Evolutionary conservation across 257 asterid species (phyloP), one percentile per base, ranked within the genome.

Genomic region (Cordia subcordata): DNA sequence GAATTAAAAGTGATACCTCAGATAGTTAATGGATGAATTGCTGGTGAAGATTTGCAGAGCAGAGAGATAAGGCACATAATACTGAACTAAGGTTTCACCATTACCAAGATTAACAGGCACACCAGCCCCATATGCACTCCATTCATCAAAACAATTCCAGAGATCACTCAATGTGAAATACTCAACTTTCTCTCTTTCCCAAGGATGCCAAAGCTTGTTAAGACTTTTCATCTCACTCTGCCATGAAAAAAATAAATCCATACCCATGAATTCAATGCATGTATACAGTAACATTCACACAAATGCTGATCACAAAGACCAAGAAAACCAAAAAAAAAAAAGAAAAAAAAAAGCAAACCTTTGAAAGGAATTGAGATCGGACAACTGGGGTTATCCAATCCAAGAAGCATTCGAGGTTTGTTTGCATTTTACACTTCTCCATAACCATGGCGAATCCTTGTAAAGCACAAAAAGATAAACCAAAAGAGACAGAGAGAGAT

Each of bases 71-170:
- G 99, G 99, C 10, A 85, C 96, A 68, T 86, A 89, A 70, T 88
- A 93, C 64, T 89, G 97, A 51, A 88, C 69, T 44, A 84, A 65
- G 35, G 79, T 77, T 67, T 85, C 91, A 58, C 84, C 95, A 63
- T 80, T 80, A 44, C 79, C 87, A 21, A 93, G 78, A 32, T 65
- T 47, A 59, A 92, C 75, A 11, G 97, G 95, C 61, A 88, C 94
- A 11, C 99, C 97, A 50, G 84, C 88, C 3, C 99, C 99, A 76
- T 85, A 92, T 8, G 90, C 96, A 83, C 99, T 92, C 84, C 89
- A 86, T 84, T 92, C 96, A 72, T 80, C 91, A 72, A 77, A 88
- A 39, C 84, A 70, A 57, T 79, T 83, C 99, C 99, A 88, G 53
- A 92, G 91, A 74, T 88, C 99, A 74, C 77, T 76, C 55, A 92